Percentiles rank a stretch among this genome's conserved stretches.
Conservation (phyloP, 805 yeast genomes). For the Candida glaebosa region DNA sequence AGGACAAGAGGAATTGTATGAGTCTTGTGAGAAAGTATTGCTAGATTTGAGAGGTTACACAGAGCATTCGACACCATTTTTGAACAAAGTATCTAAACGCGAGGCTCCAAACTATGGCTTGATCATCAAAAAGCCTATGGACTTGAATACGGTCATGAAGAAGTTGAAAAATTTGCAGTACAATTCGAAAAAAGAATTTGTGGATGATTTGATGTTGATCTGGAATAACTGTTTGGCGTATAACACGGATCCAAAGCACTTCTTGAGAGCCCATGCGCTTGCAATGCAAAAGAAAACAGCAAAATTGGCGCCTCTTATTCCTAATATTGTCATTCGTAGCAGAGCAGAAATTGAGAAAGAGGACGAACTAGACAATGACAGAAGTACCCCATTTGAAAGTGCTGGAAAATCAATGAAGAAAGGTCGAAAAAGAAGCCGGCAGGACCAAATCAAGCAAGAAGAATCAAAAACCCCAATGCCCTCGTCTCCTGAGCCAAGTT, state of each 20-base stretch:
- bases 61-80: constrained; percentile 93
- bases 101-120: constrained; percentile 97
- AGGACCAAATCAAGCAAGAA: constrained; percentile 32
- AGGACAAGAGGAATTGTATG: constrained; percentile 97
- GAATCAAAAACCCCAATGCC: constrained; percentile 12
- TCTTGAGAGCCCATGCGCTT: constrained; percentile 82
- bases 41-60: constrained; percentile 86
- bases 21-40: constrained; percentile 95
- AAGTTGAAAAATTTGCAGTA: constrained; percentile 82
- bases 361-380: constrained; percentile 34
- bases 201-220: constrained; percentile 90
- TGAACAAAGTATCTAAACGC: constrained; percentile 93
- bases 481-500: constrained; percentile 9
- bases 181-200: constrained; percentile 81
- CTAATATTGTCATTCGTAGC: constrained; percentile 78
- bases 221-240: constrained; percentile 94
- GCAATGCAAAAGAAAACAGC: constrained; percentile 93
- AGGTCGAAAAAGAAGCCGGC: constrained; percentile 38
- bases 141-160: constrained; percentile 87
- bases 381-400: constrained; percentile 19
- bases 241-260: constrained; percentile 93
- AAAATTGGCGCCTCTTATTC: constrained; percentile 76
- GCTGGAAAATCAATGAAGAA: constrained; percentile 39
- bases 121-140: constrained; percentile 93
- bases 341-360: constrained; percentile 70